Evolutionary conservation across 176 grass and related monocot species (phyloP).

Genomic region (Raddia guianensis): DNA sequence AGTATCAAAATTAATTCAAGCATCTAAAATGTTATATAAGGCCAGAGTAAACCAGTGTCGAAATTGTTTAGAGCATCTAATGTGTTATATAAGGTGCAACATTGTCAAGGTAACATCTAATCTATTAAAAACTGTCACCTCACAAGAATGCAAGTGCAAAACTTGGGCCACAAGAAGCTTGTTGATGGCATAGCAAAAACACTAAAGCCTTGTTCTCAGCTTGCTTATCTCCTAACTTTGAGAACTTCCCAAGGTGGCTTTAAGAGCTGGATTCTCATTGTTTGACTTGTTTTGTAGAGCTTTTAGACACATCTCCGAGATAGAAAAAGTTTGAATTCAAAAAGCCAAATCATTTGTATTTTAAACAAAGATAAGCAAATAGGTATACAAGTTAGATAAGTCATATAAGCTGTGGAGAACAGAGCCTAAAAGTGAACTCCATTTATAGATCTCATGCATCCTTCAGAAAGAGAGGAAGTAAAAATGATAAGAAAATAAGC

Average conservation of each 20-base stretch:
- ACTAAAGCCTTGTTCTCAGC: no score
- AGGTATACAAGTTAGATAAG: no score
- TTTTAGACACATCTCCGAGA: no score
- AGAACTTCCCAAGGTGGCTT: no score
- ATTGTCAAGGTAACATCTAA: conserved; percentile 12
- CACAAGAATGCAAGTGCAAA: background rate
- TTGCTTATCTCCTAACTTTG: no score
- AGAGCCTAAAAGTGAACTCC: background rate
- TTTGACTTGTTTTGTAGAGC: no score
- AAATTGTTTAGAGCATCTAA: conserved; percentile 19
- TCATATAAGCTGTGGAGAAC: no score
- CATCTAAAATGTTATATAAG: background rate
- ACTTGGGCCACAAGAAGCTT: conserved; percentile 8
- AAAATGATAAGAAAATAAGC: background rate
- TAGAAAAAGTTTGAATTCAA: no score
- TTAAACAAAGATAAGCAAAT: no score
- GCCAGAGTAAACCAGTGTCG: background rate
- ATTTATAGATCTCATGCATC: background rate
- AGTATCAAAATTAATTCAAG: conserved; percentile 10
- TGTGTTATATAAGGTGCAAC: background rate
- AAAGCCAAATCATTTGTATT: no score
- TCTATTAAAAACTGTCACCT: conserved; percentile 14
- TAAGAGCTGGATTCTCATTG: no score
- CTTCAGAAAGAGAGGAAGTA: background rate
- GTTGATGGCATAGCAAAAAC: background rate